These are phyloP conservation scores for Starmerella stigmatis DNA, from an alignment of 805 yeast genomes.

Conservation along the genomic window DNA sequence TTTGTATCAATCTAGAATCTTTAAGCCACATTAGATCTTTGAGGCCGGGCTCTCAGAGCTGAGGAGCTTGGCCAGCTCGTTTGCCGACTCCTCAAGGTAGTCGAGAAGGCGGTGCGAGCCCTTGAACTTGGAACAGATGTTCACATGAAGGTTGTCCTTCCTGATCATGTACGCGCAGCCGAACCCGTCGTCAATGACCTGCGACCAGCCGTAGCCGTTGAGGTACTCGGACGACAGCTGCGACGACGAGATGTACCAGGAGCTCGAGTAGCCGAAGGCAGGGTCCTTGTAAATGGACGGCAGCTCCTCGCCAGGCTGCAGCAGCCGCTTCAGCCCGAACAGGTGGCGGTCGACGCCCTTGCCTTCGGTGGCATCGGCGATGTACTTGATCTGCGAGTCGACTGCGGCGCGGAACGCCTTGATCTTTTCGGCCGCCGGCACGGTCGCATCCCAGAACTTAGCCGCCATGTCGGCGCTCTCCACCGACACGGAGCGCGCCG, in stretches of 20 bases:
- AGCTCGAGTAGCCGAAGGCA: conserved; percentile 58
- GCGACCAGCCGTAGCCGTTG: conserved; percentile 93
- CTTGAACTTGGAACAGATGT: conserved; percentile 63
- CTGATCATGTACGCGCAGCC: conserved; percentile 92
- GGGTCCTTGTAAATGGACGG: conserved; percentile 71
- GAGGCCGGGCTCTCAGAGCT: conserved; percentile 29
- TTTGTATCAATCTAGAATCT: too few species aligned
- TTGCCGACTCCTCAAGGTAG: conserved; percentile 67
- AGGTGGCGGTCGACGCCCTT: conserved; percentile 89
- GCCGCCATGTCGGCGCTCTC: conserved; percentile 62
- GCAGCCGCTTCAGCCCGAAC: conserved; percentile 70
- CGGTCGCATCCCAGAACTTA: conserved; percentile 53
- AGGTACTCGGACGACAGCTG: conserved; percentile 77
- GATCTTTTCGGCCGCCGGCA: conserved; percentile 47
- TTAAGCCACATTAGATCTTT: conserved; percentile 32
- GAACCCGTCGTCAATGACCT: conserved; percentile 85
- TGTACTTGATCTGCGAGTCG: conserved; percentile 61
- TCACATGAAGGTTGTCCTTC: conserved; percentile 73
- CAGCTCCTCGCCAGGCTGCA: conserved; percentile 43
- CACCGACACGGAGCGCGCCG: conserved; percentile 71
- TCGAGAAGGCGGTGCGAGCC: conserved; percentile 41
- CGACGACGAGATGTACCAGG: conserved; percentile 83
- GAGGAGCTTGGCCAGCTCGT: conserved; percentile 64
- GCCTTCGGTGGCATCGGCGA: conserved; percentile 71
- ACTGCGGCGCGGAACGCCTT: conserved; percentile 62